phyloP scores from a whole-genome alignment of 306 rosid species.

The Datisca glomerata region DNA sequence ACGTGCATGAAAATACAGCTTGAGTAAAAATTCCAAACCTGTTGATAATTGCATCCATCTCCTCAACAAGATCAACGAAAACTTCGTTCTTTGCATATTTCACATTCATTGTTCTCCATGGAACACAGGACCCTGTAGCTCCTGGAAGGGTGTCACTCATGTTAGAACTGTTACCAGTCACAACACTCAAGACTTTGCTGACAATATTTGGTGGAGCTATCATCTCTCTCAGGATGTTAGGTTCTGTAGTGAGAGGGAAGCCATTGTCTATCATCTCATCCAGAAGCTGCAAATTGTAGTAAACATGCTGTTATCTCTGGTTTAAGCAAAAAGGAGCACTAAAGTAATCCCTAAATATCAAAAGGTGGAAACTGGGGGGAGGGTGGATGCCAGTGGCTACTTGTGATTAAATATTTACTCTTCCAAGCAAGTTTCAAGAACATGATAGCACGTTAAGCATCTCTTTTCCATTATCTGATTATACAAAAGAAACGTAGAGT shows the following conservation, averaged over 20 bases:
- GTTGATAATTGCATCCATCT: slow-evolving; percentile 78
- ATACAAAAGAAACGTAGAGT: no score
- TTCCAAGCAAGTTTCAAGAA: no score
- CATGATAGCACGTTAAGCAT: background rate
- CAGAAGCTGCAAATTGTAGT: slow-evolving; percentile 49
- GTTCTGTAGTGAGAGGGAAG: slow-evolving; percentile 93
- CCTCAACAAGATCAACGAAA: slow-evolving; percentile 85
- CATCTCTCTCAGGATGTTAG: slow-evolving; percentile 80
- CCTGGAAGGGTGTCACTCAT: slow-evolving; percentile 83
- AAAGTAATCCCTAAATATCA: background rate
- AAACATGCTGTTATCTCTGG: slow-evolving; percentile 1
- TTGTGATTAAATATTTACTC: no score
- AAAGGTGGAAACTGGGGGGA: background rate
- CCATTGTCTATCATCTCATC: slow-evolving; percentile 99
- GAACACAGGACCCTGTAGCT: slow-evolving; percentile 65
- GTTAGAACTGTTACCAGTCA: slow-evolving; percentile 86
- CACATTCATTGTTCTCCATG: slow-evolving; percentile 66
- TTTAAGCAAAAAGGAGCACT: background rate
- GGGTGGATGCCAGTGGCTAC: no score
- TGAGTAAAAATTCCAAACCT: no score
- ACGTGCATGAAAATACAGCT: no score
- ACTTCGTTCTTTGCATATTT: slow-evolving; percentile 79
- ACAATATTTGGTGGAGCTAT: slow-evolving; percentile 91
- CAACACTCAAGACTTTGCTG: slow-evolving; percentile 81
- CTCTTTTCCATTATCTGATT: no score